Base-by-base conservation (phyloP, 129 eudicot genomes). In the Lactuca sativa region DNA sequence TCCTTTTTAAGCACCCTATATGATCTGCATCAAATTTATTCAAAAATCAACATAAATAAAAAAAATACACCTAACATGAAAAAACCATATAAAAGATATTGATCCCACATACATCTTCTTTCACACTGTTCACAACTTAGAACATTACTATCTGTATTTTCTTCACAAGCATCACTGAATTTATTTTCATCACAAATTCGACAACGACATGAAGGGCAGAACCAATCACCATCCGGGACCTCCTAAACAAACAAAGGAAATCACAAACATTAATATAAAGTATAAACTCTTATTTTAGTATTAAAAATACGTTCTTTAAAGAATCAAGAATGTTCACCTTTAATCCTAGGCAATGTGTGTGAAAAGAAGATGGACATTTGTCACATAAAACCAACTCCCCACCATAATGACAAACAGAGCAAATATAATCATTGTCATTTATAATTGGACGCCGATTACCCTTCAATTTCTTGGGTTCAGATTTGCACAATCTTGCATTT, bases 191-290 rank as follows among this genome's bases (percentile, higher is more conserved):
- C 83, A 75, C 99, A 95, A 54, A 90, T 82, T 61, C 82, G 70
- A 58, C 99, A 95, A 84, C 97, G 85, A 73, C 97, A 95, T 1
- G 97, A 90, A 2, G 91, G 97, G 83, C 99, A 95, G 73, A 87
- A 95, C 99, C 99, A 90, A 67, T 90, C 96, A 58, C 97, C 97
- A 48, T 88, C 97, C 30, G 99, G 99, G 69, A 95, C 84, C 58
- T 77, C 87, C 99, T 95, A 64, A 33, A 77, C 43, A 32, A 40
- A 7, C 38, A 60, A 77, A 69, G 54, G 6, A 0, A 69, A 12
- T 3, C 40, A 5, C n/a, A 54, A 38, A n/a, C 11, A 37, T 67
- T 10, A 62, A 16, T 18, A 71, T 17, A 62, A 49, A 57, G 14
- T 18, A 71, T 17, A 62, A 49, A 57, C 40, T 69, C 58, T 48